phyloP scores from a whole-genome alignment of 1,284 basidiomycete species.

The Trichosporon asahii region DNA sequence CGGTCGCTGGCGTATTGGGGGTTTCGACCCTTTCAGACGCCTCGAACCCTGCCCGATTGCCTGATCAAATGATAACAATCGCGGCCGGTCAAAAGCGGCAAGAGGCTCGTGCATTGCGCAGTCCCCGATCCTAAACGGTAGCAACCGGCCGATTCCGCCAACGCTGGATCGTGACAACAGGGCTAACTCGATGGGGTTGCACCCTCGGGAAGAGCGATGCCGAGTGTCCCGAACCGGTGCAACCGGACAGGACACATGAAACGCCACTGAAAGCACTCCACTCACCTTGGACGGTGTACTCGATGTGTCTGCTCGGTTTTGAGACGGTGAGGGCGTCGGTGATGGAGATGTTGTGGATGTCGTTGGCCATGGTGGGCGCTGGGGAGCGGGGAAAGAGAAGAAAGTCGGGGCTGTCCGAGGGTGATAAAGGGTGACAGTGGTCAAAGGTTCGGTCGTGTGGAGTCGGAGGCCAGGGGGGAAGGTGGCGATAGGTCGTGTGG shows the following conservation, averaged over 20 bases:
- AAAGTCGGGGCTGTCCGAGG: too few species aligned
- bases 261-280: slow-evolving; percentile 16
- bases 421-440: not conserved
- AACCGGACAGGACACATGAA: not conserved
- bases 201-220: not conserved
- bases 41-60: not conserved
- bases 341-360: slow-evolving; percentile 49
- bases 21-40: not conserved
- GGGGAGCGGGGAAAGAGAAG: not conserved
- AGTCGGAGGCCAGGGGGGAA: not conserved
- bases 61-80: not conserved
- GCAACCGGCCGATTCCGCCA: not conserved
- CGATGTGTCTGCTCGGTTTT: slow-evolving; percentile 45
- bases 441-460: not conserved
- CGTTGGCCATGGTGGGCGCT: slow-evolving; percentile 36
- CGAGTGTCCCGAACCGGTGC: not conserved
- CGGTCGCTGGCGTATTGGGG: not conserved
- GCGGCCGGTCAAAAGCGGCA: slow-evolving; percentile 1
- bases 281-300: slow-evolving; percentile 51
- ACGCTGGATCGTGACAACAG: not conserved
- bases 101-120: slow-evolving; percentile 1
- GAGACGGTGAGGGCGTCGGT: slow-evolving; percentile 47
- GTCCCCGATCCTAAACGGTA: not conserved
- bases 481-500: not conserved
- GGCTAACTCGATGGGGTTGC: slow-evolving; percentile 3